Percentiles rank a stretch among this genome's conserved stretches.
Conservation (phyloP, 345 rosid genomes). For the Angophora floribunda region DNA sequence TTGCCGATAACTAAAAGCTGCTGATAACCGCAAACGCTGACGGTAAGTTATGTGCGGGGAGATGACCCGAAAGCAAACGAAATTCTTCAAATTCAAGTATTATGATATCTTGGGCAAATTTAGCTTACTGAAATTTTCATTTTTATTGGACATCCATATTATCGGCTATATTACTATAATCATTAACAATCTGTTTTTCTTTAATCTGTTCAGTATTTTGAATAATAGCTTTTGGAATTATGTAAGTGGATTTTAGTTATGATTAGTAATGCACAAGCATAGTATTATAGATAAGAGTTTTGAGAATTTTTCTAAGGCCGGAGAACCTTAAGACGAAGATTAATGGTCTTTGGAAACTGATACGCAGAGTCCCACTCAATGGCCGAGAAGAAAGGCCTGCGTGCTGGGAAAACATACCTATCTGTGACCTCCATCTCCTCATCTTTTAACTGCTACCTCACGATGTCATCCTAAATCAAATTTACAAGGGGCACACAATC, state of each 20-base stretch:
- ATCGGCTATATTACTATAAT: no score
- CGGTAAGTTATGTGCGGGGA: neutral
- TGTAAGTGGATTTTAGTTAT: neutral
- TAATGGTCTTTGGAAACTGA: neutral
- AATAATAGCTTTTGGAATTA: no score
- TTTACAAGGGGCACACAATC: neutral
- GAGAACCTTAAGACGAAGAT: neutral
- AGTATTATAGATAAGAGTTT: neutral
- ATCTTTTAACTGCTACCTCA: neutral
- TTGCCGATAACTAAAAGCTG: neutral
- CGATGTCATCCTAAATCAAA: neutral
- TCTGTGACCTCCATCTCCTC: neutral
- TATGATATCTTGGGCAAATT: neutral
- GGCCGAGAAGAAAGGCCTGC: neutral
- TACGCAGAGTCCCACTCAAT: neutral
- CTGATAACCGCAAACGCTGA: neutral
- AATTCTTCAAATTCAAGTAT: neutral
- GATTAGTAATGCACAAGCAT: neutral
- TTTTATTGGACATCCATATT: no score
- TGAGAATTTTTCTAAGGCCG: neutral
- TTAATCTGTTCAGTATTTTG: no score
- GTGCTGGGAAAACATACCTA: neutral
- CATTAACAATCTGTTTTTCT: no score
- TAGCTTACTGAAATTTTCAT: no score
- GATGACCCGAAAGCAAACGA: neutral